Evolutionary conservation across 495 filamentous ascomycete species (phyloP), one percentile per base, ranked within the genome.

Genomic region (Zalerion maritima): DNA sequence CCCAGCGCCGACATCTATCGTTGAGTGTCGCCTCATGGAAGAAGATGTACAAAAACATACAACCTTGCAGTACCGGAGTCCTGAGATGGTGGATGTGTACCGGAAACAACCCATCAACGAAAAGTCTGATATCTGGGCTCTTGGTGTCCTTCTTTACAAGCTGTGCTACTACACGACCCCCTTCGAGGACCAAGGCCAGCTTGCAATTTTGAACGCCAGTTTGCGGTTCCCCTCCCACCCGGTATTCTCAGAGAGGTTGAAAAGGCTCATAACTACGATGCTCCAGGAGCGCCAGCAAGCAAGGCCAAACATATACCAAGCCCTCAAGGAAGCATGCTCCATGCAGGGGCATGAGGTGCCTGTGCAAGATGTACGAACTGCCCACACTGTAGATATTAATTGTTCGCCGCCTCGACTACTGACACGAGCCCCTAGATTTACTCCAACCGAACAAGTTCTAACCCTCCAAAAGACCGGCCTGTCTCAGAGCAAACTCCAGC

Each of bases 141-240:
- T 97, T 21, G 89, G 89, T 9, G 89, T 97, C 18, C 62, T 97
- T 26, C 61, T 97, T 27, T 97, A 96, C 62, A 97, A 97, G 62
- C 67, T 97, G 31, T 97, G 89, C 59, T 97, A 96, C 60, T 97
- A 96, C 59, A 97, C 91, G 16, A 97, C 89, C 6, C 89, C 89
- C 3, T 97, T 97, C 45, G 89, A 97, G 55, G 91, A 94, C 32
- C 81, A 89, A 41, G 89, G 89, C 12, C 86, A 93, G 57, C 81
- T 96, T 56, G 89, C 89, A n/a, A 97, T 97, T 40, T 60, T 97
- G 22, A 96, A 94, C 47, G 89, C 91, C 22, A 91, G 70, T 43
- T 97, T 80, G 71, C 89, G 82, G 49, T 96, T 78, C 49, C 91
- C 91, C 13, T 61, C 63, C 23, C 81, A 94, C 44, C 89, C 89